Percentiles rank a stretch among this genome's conserved stretches.
phyloP scores from a whole-genome alignment of 2,329 filamentous ascomycete genomes.

The Rasamsonia emersonii region DNA sequence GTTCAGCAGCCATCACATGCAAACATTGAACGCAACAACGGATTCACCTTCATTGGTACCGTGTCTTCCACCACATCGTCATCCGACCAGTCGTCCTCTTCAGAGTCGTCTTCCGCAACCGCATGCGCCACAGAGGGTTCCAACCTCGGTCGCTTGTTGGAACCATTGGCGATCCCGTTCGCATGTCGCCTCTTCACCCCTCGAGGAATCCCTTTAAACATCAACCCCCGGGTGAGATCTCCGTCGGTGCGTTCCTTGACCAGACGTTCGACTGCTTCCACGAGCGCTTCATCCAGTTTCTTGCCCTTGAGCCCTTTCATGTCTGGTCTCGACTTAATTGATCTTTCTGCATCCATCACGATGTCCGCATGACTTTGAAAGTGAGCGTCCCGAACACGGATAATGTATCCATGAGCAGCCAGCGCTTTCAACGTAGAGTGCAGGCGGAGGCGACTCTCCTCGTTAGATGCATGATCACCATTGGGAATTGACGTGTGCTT shows the following conservation, averaged over 20 bases:
- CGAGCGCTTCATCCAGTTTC: slow-evolving; percentile 25
- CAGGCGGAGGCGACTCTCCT: slow-evolving; percentile 17
- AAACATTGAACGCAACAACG: slow-evolving; percentile 5
- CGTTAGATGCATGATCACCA: slow-evolving; percentile 14
- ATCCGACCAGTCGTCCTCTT: slow-evolving; percentile 30
- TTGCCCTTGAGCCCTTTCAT: slow-evolving; percentile 30
- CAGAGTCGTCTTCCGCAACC: slow-evolving; percentile 18
- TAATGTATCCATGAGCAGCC: slow-evolving; percentile 34
- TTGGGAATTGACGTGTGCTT: slow-evolving; percentile 15
- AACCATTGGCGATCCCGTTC: slow-evolving; percentile 11
- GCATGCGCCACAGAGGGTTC: slow-evolving; percentile 22
- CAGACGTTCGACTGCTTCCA: slow-evolving; percentile 19
- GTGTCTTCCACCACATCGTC: slow-evolving; percentile 26
- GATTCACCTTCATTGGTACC: slow-evolving; percentile 32
- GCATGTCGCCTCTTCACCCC: slow-evolving; percentile 25
- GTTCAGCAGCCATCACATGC: slow-evolving; percentile 12
- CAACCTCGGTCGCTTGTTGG: slow-evolving; percentile 14
- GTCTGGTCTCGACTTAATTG: slow-evolving; percentile 21
- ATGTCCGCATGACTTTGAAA: slow-evolving; percentile 35
- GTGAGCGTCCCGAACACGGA: slow-evolving; percentile 30
- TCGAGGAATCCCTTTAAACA: slow-evolving; percentile 23
- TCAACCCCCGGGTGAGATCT: slow-evolving; percentile 24
- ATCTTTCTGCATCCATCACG: slow-evolving; percentile 28
- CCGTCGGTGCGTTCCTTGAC: slow-evolving; percentile 26
- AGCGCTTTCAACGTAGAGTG: slow-evolving; percentile 31